Conservation (phyloP, 2,329 filamentous ascomycete species). For the Phaeosphaeriaceae sp. region DNA sequence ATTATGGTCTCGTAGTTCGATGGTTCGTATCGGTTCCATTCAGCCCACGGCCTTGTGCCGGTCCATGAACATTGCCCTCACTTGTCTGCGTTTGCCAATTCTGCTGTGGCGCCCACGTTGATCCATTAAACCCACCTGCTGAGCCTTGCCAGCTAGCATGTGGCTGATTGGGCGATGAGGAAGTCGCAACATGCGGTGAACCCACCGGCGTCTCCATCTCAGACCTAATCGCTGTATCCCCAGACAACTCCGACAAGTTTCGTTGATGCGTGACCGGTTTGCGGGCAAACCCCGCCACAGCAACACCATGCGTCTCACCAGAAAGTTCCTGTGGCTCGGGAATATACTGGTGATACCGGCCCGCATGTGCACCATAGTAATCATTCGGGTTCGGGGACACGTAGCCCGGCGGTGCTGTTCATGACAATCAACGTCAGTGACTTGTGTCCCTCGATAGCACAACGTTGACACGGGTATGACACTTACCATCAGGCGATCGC, state of each 20-base stretch:
- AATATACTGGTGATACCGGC: conserved; percentile 4
- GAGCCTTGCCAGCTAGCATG: neutral
- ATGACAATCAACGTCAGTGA: neutral
- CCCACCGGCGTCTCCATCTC: conserved; percentile 10
- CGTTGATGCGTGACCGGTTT: conserved; percentile 4
- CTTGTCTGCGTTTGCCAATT: conserved; percentile 2
- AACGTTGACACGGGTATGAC: neutral
- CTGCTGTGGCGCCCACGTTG: conserved; percentile 5
- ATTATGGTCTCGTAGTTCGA: neutral
- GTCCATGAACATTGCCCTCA: neutral
- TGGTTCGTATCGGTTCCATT: neutral
- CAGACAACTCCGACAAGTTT: conserved; percentile 10
- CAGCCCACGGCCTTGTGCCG: conserved; percentile 2
- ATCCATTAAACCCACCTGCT: neutral
- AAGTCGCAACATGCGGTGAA: conserved; percentile 2
- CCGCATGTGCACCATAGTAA: conserved; percentile 3
- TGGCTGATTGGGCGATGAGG: neutral
- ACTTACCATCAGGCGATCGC: conserved; percentile 5
- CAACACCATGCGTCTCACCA: neutral
- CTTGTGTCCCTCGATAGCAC: neutral
- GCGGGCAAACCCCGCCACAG: neutral
- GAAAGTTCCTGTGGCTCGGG: conserved; percentile 18
- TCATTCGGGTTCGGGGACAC: conserved; percentile 6
- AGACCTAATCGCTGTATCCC: conserved; percentile 7
- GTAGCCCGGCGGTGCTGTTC: conserved; percentile 18